phyloP scores from a whole-genome alignment of 306 rosid species.

The Dryas alaskensis region DNA sequence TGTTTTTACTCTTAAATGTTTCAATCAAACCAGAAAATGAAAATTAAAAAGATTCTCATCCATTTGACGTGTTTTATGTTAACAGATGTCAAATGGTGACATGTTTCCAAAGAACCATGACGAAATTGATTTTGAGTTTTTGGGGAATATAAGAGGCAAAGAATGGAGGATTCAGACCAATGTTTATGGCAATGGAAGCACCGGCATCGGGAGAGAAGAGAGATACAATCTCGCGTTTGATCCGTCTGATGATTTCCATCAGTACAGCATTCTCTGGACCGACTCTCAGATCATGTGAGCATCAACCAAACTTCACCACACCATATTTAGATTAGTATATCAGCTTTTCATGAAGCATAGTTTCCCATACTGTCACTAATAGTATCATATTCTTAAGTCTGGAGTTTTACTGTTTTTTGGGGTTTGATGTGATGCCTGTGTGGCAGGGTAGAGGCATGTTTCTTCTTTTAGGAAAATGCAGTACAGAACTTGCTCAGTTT shows the following conservation, averaged over 20 bases:
- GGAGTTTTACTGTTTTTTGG: constrained; percentile 5
- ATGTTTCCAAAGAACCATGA: constrained; percentile 82
- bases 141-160: constrained; percentile 93
- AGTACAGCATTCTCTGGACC: constrained; percentile 86
- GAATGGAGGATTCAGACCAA: constrained; percentile 97
- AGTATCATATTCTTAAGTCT: constrained; percentile 12
- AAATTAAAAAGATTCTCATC: background rate
- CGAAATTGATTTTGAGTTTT: constrained; percentile 91
- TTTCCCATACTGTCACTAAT: constrained; percentile 15
- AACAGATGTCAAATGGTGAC: constrained; percentile 93
- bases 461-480: constrained; percentile 15
- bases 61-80: background rate
- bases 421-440: constrained; percentile 28
- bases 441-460: constrained; percentile 10
- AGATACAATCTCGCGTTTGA: constrained; percentile 89
- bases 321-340: constrained; percentile 24
- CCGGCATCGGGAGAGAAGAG: constrained; percentile 84
- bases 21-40: background rate
- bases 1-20: background rate
- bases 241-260: constrained; percentile 84
- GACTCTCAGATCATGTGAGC: constrained; percentile 82
- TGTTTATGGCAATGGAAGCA: constrained; percentile 96
- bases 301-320: constrained; percentile 15
- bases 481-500: background rate
- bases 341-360: background rate